Percentiles rank a stretch among this genome's conserved stretches.
phyloP scores from a whole-genome alignment of 2,329 filamentous ascomycete species.

The Helotiales sp. region DNA sequence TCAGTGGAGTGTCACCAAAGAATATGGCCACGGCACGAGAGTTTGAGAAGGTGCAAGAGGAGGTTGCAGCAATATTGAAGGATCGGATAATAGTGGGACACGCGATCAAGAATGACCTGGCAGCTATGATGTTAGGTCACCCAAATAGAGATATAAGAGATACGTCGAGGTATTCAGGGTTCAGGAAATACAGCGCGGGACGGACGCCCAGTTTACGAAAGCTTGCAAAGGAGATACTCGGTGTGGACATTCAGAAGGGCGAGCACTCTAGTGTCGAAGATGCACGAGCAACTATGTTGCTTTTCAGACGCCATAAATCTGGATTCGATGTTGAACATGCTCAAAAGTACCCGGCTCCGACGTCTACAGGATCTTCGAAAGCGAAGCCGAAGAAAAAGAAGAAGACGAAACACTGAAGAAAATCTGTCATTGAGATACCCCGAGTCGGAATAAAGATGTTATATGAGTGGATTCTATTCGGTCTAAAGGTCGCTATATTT shows the following conservation, averaged over 20 bases:
- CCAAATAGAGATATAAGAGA: constrained; percentile 78
- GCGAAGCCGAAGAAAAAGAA: constrained; percentile 40
- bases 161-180: constrained; percentile 75
- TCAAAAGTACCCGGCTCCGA: constrained; percentile 57
- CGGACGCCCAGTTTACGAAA: constrained; percentile 66
- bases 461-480: neutral
- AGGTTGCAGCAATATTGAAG: constrained; percentile 67
- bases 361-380: constrained; percentile 9
- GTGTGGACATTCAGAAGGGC: constrained; percentile 62
- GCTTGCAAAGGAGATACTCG: constrained; percentile 57
- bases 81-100: constrained; percentile 80
- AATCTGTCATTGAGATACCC: neutral
- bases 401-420: constrained; percentile 31
- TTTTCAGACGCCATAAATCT: constrained; percentile 81
- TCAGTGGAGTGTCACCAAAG: constrained; percentile 77
- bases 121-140: constrained; percentile 75
- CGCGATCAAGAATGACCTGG: constrained; percentile 75
- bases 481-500: constrained; percentile 6
- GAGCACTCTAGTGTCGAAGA: constrained; percentile 72
- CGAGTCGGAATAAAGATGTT: neutral
- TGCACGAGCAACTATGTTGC: constrained; percentile 83
- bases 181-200: constrained; percentile 67
- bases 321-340: constrained; percentile 82
- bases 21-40: constrained; percentile 69
- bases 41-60: constrained; percentile 75